phyloP scores from a whole-genome alignment of 495 filamentous ascomycete species.

The Chaetomium cochliodes region DNA sequence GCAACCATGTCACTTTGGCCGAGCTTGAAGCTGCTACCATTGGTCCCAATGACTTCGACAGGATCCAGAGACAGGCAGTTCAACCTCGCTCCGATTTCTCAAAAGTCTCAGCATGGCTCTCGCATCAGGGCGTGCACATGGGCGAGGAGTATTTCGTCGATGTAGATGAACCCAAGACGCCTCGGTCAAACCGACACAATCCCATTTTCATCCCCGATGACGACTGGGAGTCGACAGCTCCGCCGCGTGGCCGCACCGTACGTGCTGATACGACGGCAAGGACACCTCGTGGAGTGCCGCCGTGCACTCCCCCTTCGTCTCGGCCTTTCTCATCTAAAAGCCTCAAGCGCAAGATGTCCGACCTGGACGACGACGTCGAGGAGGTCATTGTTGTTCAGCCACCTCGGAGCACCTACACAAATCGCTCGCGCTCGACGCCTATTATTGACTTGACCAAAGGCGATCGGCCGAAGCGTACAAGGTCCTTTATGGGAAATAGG shows the following conservation, averaged over 20 bases:
- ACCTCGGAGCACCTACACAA: too few species aligned
- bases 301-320: conserved; percentile 4
- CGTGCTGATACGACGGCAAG: not conserved
- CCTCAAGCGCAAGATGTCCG: conserved; percentile 6
- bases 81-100: not conserved
- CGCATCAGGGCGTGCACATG: not conserved
- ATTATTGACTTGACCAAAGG: conserved; percentile 11
- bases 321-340: not conserved
- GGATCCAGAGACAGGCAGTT: not conserved
- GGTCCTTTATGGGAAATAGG: conserved; percentile 2
- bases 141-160: not conserved
- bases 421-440: too few species aligned
- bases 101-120: conserved; percentile 7
- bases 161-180: not conserved
- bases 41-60: not conserved
- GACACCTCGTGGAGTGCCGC: not conserved
- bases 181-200: not conserved
- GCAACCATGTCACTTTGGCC: conserved; percentile 5
- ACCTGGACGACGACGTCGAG: not conserved
- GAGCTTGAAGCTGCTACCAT: conserved; percentile 3
- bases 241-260: not conserved
- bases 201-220: not conserved
- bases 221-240: not conserved
- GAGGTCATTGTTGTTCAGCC: not conserved
- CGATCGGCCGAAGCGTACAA: conserved; percentile 3